Conservation (phyloP, 169 alveolate genomes). For the Sarcocystis neurona region DNA sequence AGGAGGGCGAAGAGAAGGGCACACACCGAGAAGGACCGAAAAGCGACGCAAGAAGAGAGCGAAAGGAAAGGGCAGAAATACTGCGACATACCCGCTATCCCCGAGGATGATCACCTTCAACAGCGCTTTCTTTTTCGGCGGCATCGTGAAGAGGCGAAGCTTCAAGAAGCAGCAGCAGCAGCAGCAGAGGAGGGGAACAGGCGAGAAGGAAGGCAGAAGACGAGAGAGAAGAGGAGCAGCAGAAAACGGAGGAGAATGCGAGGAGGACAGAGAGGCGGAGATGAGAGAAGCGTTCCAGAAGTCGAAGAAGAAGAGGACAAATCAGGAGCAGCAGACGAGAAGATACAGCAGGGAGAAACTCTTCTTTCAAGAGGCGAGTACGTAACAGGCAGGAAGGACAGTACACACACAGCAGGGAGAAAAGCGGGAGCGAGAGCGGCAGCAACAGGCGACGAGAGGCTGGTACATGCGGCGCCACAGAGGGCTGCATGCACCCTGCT, state of each 20-base stretch:
- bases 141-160: slow-evolving; percentile 26
- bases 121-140: slow-evolving; percentile 74
- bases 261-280: neutral
- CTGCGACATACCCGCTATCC: slow-evolving; percentile 93
- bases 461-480: too few relatives aligned
- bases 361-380: neutral
- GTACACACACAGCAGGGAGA: neutral
- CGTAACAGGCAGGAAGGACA: neutral
- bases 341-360: neutral
- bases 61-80: slow-evolving; percentile 6
- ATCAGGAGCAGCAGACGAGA: neutral
- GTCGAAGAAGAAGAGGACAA: neutral
- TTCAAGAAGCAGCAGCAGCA: neutral
- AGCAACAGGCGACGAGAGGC: neutral
- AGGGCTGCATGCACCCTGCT: too few relatives aligned
- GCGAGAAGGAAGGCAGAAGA: neutral
- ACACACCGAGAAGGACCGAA: too few relatives aligned
- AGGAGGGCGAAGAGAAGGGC: neutral
- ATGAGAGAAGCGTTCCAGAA: neutral
- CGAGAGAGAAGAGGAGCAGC: neutral
- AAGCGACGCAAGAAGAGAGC: neutral
- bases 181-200: neutral
- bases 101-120: slow-evolving; percentile 96
- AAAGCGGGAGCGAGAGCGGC: neutral
- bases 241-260: neutral